Evolutionary conservation across 192 early-diverging fungal genomes (phyloP).

Genomic region (Pecoramyces ruminantium): DNA sequence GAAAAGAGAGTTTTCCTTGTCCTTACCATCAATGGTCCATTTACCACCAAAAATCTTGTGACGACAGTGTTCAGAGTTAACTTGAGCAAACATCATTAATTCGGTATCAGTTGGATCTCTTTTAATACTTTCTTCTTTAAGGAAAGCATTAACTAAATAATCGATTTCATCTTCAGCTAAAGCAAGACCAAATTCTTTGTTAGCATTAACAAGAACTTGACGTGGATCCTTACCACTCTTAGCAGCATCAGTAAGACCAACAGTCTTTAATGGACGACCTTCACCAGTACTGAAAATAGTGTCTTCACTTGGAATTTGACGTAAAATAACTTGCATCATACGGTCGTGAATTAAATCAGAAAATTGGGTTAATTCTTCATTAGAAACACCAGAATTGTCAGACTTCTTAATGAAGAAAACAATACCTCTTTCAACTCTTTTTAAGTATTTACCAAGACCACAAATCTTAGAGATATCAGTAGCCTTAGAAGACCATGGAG

Average conservation of each 20-base stretch:
- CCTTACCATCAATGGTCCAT: constrained; percentile 87
- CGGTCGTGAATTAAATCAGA: constrained; percentile 59
- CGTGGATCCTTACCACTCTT: constrained; percentile 21
- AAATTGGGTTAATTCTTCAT: constrained; percentile 26
- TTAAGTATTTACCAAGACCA: constrained; percentile 52
- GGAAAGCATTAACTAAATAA: constrained; percentile 77
- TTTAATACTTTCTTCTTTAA: constrained; percentile 29
- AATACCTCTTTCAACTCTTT: constrained; percentile 76
- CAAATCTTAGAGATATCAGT: constrained; percentile 92
- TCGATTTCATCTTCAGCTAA: constrained; percentile 93
- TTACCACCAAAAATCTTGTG: constrained; percentile 99
- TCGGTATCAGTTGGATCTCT: constrained; percentile 92
- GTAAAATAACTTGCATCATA: constrained; percentile 74
- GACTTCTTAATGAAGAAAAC: constrained; percentile 44
- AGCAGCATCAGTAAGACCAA: constrained; percentile 32
- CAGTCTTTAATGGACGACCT: constrained; percentile 41
- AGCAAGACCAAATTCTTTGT: constrained; percentile 81
- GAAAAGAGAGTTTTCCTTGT: constrained; percentile 71
- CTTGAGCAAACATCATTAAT: constrained; percentile 99
- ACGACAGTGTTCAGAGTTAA: constrained; percentile 99
- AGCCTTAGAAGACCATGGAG: constrained; percentile 98
- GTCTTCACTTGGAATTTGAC: constrained; percentile 22
- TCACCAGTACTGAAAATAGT: constrained; percentile 11
- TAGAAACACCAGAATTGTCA: constrained; percentile 5
- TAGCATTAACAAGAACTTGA: constrained; percentile 55